phyloP scores from a whole-genome alignment of 768 basidiomycete genomes.

The Panaeolus papilionaceus region DNA sequence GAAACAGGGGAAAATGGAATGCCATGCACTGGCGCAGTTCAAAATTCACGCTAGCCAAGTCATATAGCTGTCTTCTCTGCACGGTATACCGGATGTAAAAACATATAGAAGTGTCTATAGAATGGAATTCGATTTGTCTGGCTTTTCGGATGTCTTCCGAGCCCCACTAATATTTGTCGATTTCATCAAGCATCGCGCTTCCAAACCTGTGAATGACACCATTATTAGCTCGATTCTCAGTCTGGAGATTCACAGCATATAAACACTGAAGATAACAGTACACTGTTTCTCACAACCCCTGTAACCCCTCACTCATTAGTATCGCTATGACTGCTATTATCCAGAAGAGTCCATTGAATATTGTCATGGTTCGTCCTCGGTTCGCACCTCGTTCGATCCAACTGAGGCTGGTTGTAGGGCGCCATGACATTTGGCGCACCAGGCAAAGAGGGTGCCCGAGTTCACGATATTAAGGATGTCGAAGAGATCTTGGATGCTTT shows the following conservation, averaged over 20 bases:
- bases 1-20: too few species aligned
- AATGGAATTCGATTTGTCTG: not conserved
- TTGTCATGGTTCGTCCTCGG: slow-evolving; percentile 51
- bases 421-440: slow-evolving; percentile 61
- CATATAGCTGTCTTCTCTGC: too few species aligned
- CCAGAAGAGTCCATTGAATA: slow-evolving; percentile 51
- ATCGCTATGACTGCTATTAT: slow-evolving; percentile 28
- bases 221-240: not conserved
- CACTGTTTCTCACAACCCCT: not conserved
- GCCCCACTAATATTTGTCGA: not conserved
- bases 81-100: too few species aligned
- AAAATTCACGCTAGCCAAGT: too few species aligned
- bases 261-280: not conserved
- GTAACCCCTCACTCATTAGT: not conserved
- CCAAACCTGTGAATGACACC: slow-evolving; percentile 11
- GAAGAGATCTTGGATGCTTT: slow-evolving; percentile 61
- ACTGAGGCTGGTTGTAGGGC: slow-evolving; percentile 38
- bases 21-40: too few species aligned
- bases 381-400: not conserved
- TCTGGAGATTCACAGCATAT: not conserved
- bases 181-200: slow-evolving; percentile 6
- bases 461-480: slow-evolving; percentile 53
- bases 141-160: slow-evolving; percentile 5
- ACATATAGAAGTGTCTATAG: too few species aligned
- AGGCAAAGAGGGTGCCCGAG: slow-evolving; percentile 54